Evolutionary conservation across 306 rosid genomes (phyloP), one percentile per base, ranked within the genome.

Genomic region (Inga leiocalycina): DNA sequence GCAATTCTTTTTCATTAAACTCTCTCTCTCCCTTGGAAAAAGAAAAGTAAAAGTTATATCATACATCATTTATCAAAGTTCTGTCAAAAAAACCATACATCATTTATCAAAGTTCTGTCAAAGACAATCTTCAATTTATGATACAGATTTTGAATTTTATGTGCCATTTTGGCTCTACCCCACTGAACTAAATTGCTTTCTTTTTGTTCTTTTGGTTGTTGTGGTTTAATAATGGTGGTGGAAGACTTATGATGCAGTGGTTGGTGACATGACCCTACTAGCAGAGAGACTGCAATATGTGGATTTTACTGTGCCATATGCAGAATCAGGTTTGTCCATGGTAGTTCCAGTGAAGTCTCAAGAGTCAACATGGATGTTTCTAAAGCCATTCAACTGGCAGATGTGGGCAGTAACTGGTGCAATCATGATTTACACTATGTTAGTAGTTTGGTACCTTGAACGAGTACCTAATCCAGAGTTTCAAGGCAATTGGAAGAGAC

Each of bases 281-380:
- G 82, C 86, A 16, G 83, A 85, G 0, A 86, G 98, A 81, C 4
- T 85, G 74, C 54, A 82, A 35, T 79, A 82, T 52, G 97, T 94
- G 67, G 92, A 92, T 48, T 94, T 91, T 45, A 92, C 92, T 0
- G 89, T 90, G 78, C 93, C 98, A 43, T 94, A 87, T 82, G 78
- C 84, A 22, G 93, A 87, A 75, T 92, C 98, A 49, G 91, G 92
- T 45, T 83, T 94, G 85, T 78, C 94, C n/a, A 78, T 91, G 90
- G 22, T 94, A 77, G 92, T 89, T 51, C 86, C 89, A 0, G 80
- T 59, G 48, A 85, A 87, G 61, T 77, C 88, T 1, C 20, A 74
- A 11, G 87, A 84, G 19, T 80, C 88, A 10, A 62, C 82, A 71
- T 92, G 90, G 98, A 87, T 91, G 86, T 94, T 94, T 79, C 4